Base-by-base conservation (phyloP, 306 rosid species). In the Alnus glutinosa region DNA sequence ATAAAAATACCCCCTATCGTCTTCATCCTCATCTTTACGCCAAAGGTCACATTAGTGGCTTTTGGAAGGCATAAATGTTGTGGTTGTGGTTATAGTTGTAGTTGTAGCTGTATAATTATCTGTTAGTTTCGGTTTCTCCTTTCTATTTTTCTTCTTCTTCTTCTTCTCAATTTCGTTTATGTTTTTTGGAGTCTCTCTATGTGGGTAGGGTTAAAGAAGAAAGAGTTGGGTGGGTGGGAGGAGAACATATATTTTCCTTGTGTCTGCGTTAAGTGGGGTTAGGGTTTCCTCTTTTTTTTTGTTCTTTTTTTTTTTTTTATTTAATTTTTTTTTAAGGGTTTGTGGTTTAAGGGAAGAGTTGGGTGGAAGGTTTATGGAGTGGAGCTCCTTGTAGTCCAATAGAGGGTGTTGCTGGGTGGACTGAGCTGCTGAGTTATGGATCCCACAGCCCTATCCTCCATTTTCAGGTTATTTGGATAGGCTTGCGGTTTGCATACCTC, bases 331-430 rank as follows among this genome's bases (percentile, higher is more conserved):
- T 0, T 3, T 0, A 0, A 50, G 74, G 28, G 1, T 5, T 11
- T 36, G 3, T 37, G 23, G 15, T 15, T 30, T 5, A 39, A 47
- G 16, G 51, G 1, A 42, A n/a, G 18, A 3, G 23, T 1, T 13
- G 52, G 58, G 13, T 6, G 15, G 52, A 23, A 75, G 69, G 80
- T 76, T 55, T 69, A 23, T 2, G 86, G 80, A 77, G 95, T 82
- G 82, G 98, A 94, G 97, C 97, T 94, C 93, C 97, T 88, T 91
- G 86, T 82, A 86, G 91, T 94, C 94, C 97, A 94, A 94, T 64
- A 75, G 91, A 87, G 89, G 93, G 52, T 92, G 23, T 69, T 79
- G 64, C 87, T 55, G 73, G 94, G 97, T 87, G 73, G 86, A 90
- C 87, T 44, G 84, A 90, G 98, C 98, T 94, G 98, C 93, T 86